Evolutionary conservation across 441 rosid genomes (phyloP), one percentile per base, ranked within the genome.

Genomic region (Erodium trifolium): DNA sequence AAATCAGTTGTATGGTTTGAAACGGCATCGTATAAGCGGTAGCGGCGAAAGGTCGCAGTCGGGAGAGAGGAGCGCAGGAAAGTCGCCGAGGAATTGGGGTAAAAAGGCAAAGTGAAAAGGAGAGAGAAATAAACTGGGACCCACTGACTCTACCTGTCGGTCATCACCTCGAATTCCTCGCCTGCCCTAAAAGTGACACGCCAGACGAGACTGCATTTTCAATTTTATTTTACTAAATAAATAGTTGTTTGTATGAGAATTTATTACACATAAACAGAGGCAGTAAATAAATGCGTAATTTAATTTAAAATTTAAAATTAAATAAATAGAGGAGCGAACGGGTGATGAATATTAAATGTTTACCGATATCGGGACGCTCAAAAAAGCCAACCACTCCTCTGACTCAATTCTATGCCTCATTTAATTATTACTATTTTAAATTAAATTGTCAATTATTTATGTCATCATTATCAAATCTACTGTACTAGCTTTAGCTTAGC

Each of bases 361-460:
- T 23, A 73, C 77, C 77, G 79, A 78, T 81, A 83, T 84, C 79
- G 92, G 90, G 88, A 86, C 82, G 82, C 88, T 85, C 88, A 84
- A 86, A 82, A 77, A 82, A 39, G 93, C 75, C 90, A 90, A 90
- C 92, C 67, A 90, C 91, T 87, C 89, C 81, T 78, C 93, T 85
- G 93, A 86, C 96, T 86, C 84, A 81, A 79, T 81, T 87, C 81
- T 76, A 75, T 60, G 74, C 70, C 78, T 69, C 75, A 73, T 77
- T 75, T 69, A 65, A 77, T 80, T 23, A 23, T 23, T 23, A 23
- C 27, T 23, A 23, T 23, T 23, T 23, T 23, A 23, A 23, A 23
- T 80, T 81, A 78, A 84, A 83, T 87, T 87, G 71, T 81, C 78
- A 77, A 83, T 83, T 76, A 63, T 79, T 70, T 72, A 31, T 73